A percentile compares a stretch with the other conserved stretches of the same genome.
Evolutionary conservation across 164 flowering plant species (phyloP).

Genomic region (Dillenia turbinata): DNA sequence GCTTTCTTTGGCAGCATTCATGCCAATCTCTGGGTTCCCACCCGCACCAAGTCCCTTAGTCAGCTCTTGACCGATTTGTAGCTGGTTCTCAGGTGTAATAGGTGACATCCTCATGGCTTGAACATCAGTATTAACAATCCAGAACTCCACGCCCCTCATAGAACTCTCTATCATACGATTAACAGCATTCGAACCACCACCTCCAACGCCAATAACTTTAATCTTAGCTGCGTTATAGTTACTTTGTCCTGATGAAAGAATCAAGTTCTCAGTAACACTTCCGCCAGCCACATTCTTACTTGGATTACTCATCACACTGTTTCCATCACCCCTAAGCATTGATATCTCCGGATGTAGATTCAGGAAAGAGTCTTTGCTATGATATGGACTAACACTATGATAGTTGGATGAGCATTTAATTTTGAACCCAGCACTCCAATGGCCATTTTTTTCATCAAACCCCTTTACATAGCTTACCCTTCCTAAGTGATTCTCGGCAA

Average conservation of each 20-base stretch:
- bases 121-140: slow-evolving; percentile 97
- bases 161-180: slow-evolving; percentile 96
- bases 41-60: slow-evolving; percentile 99
- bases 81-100: slow-evolving; percentile 67
- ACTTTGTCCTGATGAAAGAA: slow-evolving; percentile 33
- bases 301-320: slow-evolving; percentile 30
- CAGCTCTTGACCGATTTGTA: slow-evolving; percentile 88
- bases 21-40: slow-evolving; percentile 95
- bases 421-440: slow-evolving; percentile 25
- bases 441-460: slow-evolving; percentile 28
- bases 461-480: slow-evolving; percentile 30
- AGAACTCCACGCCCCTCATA: slow-evolving; percentile 96
- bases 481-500: slow-evolving; percentile 21
- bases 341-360: slow-evolving; percentile 78
- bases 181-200: slow-evolving; percentile 98
- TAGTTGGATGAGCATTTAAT: slow-evolving; percentile 56
- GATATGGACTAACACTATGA: slow-evolving; percentile 40
- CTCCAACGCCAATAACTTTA: slow-evolving; percentile 97
- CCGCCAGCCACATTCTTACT: slow-evolving; percentile 48
- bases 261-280: slow-evolving; percentile 46
- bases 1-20: slow-evolving; percentile 97
- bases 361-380: slow-evolving; percentile 66
- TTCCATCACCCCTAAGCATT: slow-evolving; percentile 76
- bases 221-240: slow-evolving; percentile 78
- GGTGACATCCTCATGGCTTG: slow-evolving; percentile 97